These are phyloP conservation scores for Vanrija sp. DNA, from an alignment of 1,284 basidiomycete genomes.

Conservation along the genomic window DNA sequence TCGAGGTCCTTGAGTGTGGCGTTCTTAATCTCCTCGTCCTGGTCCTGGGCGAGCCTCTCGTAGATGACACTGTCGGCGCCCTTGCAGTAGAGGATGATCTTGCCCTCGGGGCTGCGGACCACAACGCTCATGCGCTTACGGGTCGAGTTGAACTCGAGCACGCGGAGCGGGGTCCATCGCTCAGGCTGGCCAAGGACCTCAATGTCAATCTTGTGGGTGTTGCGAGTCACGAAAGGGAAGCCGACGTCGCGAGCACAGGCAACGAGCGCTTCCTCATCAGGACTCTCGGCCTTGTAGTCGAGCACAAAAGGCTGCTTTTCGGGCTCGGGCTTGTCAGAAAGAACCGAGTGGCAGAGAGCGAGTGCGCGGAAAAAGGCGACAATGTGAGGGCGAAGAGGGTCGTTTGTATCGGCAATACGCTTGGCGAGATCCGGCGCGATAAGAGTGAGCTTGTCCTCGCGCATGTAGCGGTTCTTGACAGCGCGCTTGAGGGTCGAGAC, in stretches of 20 bases:
- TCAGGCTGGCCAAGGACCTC: constrained; percentile 87
- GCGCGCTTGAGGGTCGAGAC: constrained; percentile 65
- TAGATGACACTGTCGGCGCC: constrained; percentile 97
- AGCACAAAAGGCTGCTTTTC: constrained; percentile 63
- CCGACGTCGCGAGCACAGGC: constrained; percentile 86
- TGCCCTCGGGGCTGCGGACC: constrained; percentile 75
- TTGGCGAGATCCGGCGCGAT: constrained; percentile 79
- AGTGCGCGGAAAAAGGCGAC: constrained; percentile 86
- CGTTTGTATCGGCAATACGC: constrained; percentile 63
- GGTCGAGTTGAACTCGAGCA: constrained; percentile 89
- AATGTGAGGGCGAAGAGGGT: constrained; percentile 64
- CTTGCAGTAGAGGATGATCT: constrained; percentile 83
- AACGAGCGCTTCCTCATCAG: constrained; percentile 89
- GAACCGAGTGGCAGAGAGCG: constrained; percentile 86
- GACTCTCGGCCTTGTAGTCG: constrained; percentile 90
- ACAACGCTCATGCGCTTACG: constrained; percentile 92
- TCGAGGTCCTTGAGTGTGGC: constrained; percentile 84
- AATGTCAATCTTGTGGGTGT: constrained; percentile 74
- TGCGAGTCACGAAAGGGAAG: constrained; percentile 80
- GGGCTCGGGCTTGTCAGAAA: constrained; percentile 66
- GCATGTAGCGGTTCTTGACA: constrained; percentile 88
- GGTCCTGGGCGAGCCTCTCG: constrained; percentile 69
- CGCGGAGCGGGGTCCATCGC: constrained; percentile 70
- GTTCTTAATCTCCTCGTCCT: constrained; percentile 70
- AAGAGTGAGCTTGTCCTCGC: constrained; percentile 76